A percentile compares a stretch with the other conserved stretches of the same genome.
These are phyloP conservation scores for Cercospora sp. DNA, from an alignment of 2,329 filamentous ascomycete genomes.

Conservation along the genomic window DNA sequence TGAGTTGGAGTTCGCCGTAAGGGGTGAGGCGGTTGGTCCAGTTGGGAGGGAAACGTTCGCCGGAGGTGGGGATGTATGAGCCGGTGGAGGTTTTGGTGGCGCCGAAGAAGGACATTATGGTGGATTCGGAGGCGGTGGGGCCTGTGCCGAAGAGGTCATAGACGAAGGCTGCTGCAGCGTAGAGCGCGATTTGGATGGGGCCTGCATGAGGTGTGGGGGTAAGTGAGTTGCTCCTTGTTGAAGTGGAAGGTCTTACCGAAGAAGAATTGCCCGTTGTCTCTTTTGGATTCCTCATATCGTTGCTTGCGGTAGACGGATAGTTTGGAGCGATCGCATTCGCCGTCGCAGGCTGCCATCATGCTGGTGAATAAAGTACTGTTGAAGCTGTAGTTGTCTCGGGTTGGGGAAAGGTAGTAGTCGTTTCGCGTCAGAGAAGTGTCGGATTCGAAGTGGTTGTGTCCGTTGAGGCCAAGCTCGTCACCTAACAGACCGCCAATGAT, in stretches of 20 bases:
- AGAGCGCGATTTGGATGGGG: not conserved
- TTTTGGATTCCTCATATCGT: not conserved
- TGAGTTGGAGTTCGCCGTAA: not conserved
- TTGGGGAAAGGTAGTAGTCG: not conserved
- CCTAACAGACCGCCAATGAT: not conserved
- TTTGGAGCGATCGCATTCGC: not conserved
- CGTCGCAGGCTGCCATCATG: not conserved
- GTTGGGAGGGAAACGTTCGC: not conserved
- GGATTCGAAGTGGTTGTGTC: not conserved
- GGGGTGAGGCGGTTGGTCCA: not conserved
- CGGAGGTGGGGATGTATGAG: not conserved
- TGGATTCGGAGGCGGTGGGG: not conserved
- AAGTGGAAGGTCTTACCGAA: no score
- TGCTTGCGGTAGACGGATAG: not conserved
- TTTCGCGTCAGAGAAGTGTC: not conserved
- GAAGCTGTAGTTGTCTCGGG: not conserved
- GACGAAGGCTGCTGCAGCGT: not conserved
- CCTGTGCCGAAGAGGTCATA: not conserved
- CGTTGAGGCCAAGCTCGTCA: not conserved
- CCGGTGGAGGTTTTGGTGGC: not conserved
- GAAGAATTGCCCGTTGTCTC: not conserved
- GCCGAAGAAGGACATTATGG: not conserved
- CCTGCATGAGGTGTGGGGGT: not conserved
- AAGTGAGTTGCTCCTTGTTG: not conserved
- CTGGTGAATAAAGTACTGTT: not conserved